Evolutionary conservation across 2,329 filamentous ascomycete genomes (phyloP).

Genomic region (Colletotrichum ledebouriae): DNA sequence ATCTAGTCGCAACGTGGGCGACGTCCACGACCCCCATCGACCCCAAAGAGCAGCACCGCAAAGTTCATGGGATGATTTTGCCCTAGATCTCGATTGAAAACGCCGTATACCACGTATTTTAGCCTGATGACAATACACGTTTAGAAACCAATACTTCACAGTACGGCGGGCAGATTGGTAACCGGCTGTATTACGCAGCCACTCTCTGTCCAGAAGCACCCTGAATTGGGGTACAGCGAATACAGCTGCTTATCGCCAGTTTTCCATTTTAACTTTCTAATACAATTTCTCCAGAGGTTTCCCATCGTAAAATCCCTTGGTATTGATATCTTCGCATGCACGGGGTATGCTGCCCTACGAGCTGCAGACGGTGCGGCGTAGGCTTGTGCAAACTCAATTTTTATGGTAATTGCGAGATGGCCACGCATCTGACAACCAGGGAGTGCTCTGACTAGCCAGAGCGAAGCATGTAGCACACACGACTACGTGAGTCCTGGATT

Average conservation of each 20-base stretch:
- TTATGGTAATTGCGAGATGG: not conserved
- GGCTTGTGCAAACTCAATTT: not conserved
- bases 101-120: not conserved
- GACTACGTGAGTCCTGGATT: no score
- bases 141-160: not conserved
- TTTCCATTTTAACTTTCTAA: accelerated
- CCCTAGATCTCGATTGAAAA: not conserved
- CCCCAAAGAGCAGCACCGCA: not conserved
- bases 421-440: not conserved
- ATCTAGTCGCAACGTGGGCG: not conserved
- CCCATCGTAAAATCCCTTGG: not conserved
- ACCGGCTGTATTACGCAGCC: not conserved
- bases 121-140: not conserved
- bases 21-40: not conserved
- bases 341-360: no score
- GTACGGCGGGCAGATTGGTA: not conserved
- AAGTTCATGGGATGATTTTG: not conserved
- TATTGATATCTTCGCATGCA: not conserved
- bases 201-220: not conserved
- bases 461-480: not conserved
- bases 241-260: not conserved
- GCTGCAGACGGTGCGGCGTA: not conserved
- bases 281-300: not conserved
- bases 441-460: not conserved
- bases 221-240: not conserved